These are phyloP conservation scores for Citeromyces hawaiiensis DNA, from an alignment of 1,139 yeast species.

Conservation along the genomic window DNA sequence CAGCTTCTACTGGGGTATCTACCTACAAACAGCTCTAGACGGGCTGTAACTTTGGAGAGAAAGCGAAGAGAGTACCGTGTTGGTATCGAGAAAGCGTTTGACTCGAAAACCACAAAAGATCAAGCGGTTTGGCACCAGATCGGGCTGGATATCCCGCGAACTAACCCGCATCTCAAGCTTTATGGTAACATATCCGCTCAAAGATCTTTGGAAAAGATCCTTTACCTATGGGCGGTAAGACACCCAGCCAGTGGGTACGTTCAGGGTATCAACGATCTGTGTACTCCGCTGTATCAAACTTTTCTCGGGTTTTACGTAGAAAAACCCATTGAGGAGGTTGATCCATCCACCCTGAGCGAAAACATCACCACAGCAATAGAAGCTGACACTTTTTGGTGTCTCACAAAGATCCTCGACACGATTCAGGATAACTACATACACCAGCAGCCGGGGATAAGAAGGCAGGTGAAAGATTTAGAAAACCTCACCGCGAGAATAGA, in stretches of 20 bases:
- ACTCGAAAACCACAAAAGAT: conserved; percentile 35
- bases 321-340: conserved; percentile 52
- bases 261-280: conserved; percentile 95
- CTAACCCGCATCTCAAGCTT: conserved; percentile 73
- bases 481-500: conserved; percentile 77
- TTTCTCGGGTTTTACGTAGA: conserved; percentile 58
- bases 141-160: conserved; percentile 87
- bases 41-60: conserved; percentile 53
- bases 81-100: conserved; percentile 41
- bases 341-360: conserved; percentile 16
- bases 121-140: conserved; percentile 91
- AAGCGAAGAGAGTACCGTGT: conserved; percentile 81
- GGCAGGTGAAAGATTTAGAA: conserved; percentile 75
- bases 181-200: conserved; percentile 66
- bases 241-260: conserved; percentile 98
- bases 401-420: conserved; percentile 79
- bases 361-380: conserved; percentile 51
- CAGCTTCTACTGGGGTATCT: conserved; percentile 79
- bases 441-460: conserved; percentile 92
- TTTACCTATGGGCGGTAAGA: conserved; percentile 91
- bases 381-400: conserved; percentile 96
- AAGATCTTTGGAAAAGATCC: conserved; percentile 60
- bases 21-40: conserved; percentile 73
- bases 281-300: conserved; percentile 88
- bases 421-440: conserved; percentile 95